Evolutionary conservation across 805 yeast genomes (phyloP).

Genomic region (Cyberlindnera samutprakarnensis): DNA sequence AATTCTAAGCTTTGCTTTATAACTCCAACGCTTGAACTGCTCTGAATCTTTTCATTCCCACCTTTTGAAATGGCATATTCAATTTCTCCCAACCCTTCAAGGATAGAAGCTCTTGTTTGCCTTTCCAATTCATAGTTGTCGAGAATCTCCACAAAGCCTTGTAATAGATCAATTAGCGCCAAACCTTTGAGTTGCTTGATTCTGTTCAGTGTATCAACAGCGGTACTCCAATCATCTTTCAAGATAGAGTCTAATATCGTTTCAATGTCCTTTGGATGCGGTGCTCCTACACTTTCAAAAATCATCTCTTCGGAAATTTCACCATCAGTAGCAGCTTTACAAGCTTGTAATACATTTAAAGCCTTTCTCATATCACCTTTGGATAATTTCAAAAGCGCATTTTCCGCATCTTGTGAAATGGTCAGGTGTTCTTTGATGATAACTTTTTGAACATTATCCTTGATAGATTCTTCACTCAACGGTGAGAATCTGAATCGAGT

Average conservation of each 20-base stretch:
- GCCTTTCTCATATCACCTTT: conserved; percentile 97
- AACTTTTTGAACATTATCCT: conserved; percentile 60
- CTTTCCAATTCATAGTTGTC: conserved; percentile 59
- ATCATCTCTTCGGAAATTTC: conserved; percentile 68
- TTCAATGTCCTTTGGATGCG: conserved; percentile 81
- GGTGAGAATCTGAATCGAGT: conserved; percentile 94
- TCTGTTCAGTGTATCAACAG: conserved; percentile 56
- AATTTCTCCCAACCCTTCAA: conserved; percentile 73
- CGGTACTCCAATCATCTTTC: conserved; percentile 82
- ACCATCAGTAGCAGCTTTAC: conserved; percentile 68
- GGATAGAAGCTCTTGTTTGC: conserved; percentile 52
- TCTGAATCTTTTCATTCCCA: conserved; percentile 84
- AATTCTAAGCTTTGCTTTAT: conserved; percentile 46
- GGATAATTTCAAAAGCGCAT: conserved; percentile 62
- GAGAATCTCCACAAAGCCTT: conserved; percentile 67
- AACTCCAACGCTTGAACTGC: conserved; percentile 84
- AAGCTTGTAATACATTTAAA: conserved; percentile 88
- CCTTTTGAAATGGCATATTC: conserved; percentile 91
- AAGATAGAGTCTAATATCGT: conserved; percentile 68
- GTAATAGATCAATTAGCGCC: conserved; percentile 79
- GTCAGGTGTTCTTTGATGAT: conserved; percentile 58
- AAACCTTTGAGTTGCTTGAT: conserved; percentile 71
- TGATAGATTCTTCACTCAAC: conserved; percentile 57
- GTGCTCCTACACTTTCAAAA: conserved; percentile 94
- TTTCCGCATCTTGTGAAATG: conserved; percentile 50